Evolutionary conservation across 805 yeast species (phyloP).

Genomic region (Yarrowia sp.): DNA sequence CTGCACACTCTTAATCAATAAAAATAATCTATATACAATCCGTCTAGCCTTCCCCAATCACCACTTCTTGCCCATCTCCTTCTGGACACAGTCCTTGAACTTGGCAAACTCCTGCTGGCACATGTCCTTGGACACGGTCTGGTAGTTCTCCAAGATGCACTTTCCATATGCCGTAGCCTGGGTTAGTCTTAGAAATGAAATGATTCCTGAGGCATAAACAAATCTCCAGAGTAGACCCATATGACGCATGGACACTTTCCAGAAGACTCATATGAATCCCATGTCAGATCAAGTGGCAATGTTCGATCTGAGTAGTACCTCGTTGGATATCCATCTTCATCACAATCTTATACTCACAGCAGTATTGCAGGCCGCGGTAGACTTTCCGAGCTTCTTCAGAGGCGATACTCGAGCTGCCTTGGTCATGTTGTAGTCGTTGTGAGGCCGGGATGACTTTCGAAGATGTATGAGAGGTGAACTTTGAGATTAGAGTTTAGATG

Average conservation of each 20-base stretch:
- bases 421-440: conserved; percentile 4
- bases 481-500: not conserved
- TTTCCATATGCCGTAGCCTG: conserved; percentile 40
- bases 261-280: too few relatives aligned
- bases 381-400: conserved; percentile 30
- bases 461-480: not conserved
- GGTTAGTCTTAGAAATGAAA: not conserved
- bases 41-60: not conserved
- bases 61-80: conserved; percentile 38
- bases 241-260: too few relatives aligned
- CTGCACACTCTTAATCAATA: not conserved
- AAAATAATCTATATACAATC: conserved; percentile 15
- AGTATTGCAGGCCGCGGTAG: conserved; percentile 28
- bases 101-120: conserved; percentile 40
- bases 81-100: conserved; percentile 41
- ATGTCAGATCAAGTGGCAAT: too few relatives aligned
- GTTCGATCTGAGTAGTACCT: not conserved
- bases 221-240: too few relatives aligned
- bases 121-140: conserved; percentile 39
- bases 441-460: not conserved
- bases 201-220: too few relatives aligned
- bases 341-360: conserved; percentile 9
- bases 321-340: too few relatives aligned
- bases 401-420: conserved; percentile 35
- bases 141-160: conserved; percentile 40